phyloP scores from a whole-genome alignment of 2,329 filamentous ascomycete genomes.

The Kalaharituber pfeilii region DNA sequence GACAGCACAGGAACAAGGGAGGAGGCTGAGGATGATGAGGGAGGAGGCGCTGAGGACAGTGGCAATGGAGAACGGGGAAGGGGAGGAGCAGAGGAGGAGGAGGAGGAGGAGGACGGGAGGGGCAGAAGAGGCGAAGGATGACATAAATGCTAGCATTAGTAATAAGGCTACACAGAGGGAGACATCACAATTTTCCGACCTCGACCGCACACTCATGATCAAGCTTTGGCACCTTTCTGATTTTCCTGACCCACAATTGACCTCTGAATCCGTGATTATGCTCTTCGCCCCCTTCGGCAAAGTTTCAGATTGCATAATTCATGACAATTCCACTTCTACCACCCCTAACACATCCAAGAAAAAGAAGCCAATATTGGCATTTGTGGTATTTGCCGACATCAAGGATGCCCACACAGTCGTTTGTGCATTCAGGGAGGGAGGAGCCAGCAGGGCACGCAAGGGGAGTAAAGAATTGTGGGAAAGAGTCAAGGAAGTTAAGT shows the following conservation, averaged over 20 bases:
- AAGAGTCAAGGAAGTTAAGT: constrained; percentile 18
- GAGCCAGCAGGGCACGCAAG: constrained; percentile 6
- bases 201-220: constrained; percentile 33
- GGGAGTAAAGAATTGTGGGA: constrained; percentile 6
- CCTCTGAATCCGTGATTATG: constrained; percentile 26
- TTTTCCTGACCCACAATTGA: constrained; percentile 23
- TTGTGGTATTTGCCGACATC: constrained; percentile 21
- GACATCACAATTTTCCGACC: constrained; percentile 26
- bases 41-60: constrained; percentile 31
- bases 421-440: constrained; percentile 8
- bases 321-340: background rate
- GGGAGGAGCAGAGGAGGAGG: constrained; percentile 26
- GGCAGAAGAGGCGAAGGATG: constrained; percentile 13
- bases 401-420: constrained; percentile 19
- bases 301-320: constrained; percentile 27
- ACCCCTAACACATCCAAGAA: constrained; percentile 3
- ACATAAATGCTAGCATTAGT: background rate
- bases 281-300: constrained; percentile 33
- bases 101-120: constrained; percentile 13
- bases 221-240: constrained; percentile 27
- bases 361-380: constrained; percentile 13
- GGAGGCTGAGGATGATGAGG: constrained; percentile 29
- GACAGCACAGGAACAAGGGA: constrained; percentile 26
- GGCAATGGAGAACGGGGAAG: no score
- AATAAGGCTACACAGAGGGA: background rate